Evolutionary conservation across 176 grass and related monocot genomes (phyloP).

Genomic region (Juncus effusus): DNA sequence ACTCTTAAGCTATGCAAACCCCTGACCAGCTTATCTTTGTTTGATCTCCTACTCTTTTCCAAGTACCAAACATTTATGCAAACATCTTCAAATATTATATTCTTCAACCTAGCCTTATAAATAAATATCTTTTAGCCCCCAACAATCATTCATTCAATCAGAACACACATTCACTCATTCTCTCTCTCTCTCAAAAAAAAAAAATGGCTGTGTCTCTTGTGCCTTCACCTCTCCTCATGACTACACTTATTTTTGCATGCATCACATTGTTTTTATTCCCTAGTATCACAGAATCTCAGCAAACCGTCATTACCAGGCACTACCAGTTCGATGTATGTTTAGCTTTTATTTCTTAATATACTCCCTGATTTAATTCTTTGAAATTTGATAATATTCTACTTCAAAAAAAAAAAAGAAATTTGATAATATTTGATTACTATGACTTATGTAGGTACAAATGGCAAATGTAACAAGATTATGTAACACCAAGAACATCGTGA

Average conservation of each 20-base stretch:
- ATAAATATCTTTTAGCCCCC: not conserved
- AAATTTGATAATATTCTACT: too few relatives aligned
- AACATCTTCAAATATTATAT: conserved; percentile 4
- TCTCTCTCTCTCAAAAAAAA: conserved; percentile 19
- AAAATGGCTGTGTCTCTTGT: conserved; percentile 24
- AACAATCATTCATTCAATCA: conserved; percentile 10
- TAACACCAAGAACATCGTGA: conserved; percentile 66
- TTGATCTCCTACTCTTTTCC: not conserved
- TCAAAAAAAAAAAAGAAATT: too few relatives aligned
- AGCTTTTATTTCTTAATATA: not conserved
- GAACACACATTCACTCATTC: conserved; percentile 16
- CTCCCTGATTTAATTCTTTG: too few relatives aligned
- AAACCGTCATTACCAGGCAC: conserved; percentile 42
- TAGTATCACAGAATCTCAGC: conserved; percentile 15
- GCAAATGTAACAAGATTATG: conserved; percentile 64
- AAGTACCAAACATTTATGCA: conserved; percentile 36
- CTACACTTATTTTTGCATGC: conserved; percentile 3
- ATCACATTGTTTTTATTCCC: conserved; percentile 23
- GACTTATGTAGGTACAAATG: conserved; percentile 43
- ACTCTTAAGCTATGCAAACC: not conserved
- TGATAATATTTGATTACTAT: not conserved
- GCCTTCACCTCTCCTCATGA: conserved; percentile 16
- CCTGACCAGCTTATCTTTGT: conserved; percentile 16
- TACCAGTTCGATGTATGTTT: conserved; percentile 72
- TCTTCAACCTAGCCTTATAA: conserved; percentile 10